Percentiles rank a stretch among this genome's conserved stretches.
phyloP scores from a whole-genome alignment of 345 rosid genomes.

The Gossypium raimondii region DNA sequence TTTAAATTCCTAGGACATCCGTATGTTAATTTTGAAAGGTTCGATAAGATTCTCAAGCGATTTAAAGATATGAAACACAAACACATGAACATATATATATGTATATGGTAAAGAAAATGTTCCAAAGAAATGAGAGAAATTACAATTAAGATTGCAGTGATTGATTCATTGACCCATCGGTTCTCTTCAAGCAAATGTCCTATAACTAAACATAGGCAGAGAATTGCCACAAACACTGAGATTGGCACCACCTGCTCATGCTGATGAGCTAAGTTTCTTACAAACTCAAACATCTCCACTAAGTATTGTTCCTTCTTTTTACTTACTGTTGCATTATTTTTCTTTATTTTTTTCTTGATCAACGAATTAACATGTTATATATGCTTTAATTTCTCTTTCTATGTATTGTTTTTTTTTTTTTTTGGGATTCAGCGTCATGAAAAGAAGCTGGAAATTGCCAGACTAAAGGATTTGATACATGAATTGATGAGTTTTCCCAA shows the following conservation, averaged over 20 bases:
- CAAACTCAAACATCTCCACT: conserved; percentile 4
- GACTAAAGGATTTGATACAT: not conserved
- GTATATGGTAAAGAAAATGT: not conserved
- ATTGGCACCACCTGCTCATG: conserved; percentile 66
- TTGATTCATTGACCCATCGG: conserved; percentile 90
- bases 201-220: conserved; percentile 65
- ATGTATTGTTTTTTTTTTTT: too few relatives aligned
- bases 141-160: conserved; percentile 80
- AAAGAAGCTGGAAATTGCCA: not conserved
- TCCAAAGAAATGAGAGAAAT: not conserved
- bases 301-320: not conserved
- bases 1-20: not conserved
- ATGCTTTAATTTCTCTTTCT: too few relatives aligned
- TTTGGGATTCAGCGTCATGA: not conserved
- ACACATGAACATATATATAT: not conserved
- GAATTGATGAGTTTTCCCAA: not conserved
- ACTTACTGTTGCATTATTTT: not conserved
- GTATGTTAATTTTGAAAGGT: too few relatives aligned
- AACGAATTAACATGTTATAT: not conserved
- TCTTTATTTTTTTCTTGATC: not conserved
- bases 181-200: conserved; percentile 89
- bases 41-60: too few relatives aligned
- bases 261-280: conserved; percentile 21
- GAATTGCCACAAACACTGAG: conserved; percentile 68
- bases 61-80: too few relatives aligned